Conservation (phyloP, 495 filamentous ascomycete genomes). For the Annulohypoxylon moriforme region DNA sequence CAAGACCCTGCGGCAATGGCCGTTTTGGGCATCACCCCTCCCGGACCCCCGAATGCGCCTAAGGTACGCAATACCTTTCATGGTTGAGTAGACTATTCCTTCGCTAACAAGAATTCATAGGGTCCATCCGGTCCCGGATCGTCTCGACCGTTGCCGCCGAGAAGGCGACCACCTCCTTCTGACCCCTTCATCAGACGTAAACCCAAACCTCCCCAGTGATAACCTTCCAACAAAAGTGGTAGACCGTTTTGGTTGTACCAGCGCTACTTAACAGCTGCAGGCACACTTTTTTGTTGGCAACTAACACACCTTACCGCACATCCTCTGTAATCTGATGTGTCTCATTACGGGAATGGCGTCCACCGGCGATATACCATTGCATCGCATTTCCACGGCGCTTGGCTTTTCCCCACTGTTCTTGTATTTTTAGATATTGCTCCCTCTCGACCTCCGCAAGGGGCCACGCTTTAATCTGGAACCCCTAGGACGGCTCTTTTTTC, state of each 20-base stretch:
- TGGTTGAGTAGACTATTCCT: background rate
- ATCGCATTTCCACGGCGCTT: slow-evolving; percentile 22
- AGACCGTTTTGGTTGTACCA: background rate
- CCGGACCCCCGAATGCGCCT: slow-evolving; percentile 30
- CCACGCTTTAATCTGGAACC: background rate
- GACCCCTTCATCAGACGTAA: slow-evolving; percentile 61
- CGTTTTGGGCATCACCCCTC: slow-evolving; percentile 36
- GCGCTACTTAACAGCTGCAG: background rate
- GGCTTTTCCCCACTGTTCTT: background rate
- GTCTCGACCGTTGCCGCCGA: slow-evolving; percentile 46
- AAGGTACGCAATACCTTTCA: slow-evolving; percentile 32
- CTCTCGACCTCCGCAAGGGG: background rate
- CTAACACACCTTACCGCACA: background rate
- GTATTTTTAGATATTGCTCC: background rate
- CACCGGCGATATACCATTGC: background rate
- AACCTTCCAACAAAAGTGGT: background rate
- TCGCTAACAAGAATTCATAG: slow-evolving; percentile 39
- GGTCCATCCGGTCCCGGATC: slow-evolving; percentile 34
- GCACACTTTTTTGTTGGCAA: background rate
- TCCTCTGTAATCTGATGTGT: background rate
- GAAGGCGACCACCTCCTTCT: slow-evolving; percentile 44
- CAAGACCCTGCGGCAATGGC: slow-evolving; percentile 48
- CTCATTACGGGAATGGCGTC: slow-evolving; percentile 5
- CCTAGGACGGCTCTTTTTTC: background rate
- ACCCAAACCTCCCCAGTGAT: slow-evolving; percentile 44